phyloP scores from a whole-genome alignment of 805 yeast genomes.

The Myxozyma sirexii region DNA sequence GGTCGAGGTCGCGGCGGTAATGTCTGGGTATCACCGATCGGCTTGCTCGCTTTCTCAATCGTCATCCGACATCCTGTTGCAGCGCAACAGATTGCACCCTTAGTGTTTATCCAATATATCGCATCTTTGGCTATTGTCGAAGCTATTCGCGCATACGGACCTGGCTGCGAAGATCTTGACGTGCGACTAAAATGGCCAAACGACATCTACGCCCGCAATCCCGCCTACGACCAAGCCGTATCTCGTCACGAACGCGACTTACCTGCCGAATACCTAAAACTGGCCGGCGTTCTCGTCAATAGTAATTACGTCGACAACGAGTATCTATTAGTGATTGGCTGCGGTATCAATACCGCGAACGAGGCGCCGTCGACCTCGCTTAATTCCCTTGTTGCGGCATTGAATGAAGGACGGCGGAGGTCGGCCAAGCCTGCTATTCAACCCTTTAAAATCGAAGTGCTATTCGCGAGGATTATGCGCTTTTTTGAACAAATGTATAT shows the following conservation, averaged over 20 bases:
- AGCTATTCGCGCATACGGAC: slow-evolving; percentile 65
- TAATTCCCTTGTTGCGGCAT: slow-evolving; percentile 63
- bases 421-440: slow-evolving; percentile 52
- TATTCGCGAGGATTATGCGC: slow-evolving; percentile 70
- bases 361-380: slow-evolving; percentile 92
- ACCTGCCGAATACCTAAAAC: slow-evolving; percentile 56
- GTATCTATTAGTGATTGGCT: slow-evolving; percentile 76
- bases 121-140: slow-evolving; percentile 81
- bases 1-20: slow-evolving; percentile 97
- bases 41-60: slow-evolving; percentile 82
- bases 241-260: slow-evolving; percentile 37
- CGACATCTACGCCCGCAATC: slow-evolving; percentile 77
- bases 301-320: slow-evolving; percentile 64
- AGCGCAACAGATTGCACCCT: slow-evolving; percentile 48
- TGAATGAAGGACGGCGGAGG: slow-evolving; percentile 56
- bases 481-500: slow-evolving; percentile 64
- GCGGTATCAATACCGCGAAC: slow-evolving; percentile 82
- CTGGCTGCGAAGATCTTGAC: slow-evolving; percentile 74
- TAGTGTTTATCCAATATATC: slow-evolving; percentile 86
- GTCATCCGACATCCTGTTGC: slow-evolving; percentile 59
- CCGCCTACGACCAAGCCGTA: slow-evolving; percentile 42
- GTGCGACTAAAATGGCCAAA: slow-evolving; percentile 95
- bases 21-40: slow-evolving; percentile 92
- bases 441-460: slow-evolving; percentile 49
- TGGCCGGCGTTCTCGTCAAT: slow-evolving; percentile 83